phyloP scores from a whole-genome alignment of 805 yeast species.

The Hyphopichia homilentoma region DNA sequence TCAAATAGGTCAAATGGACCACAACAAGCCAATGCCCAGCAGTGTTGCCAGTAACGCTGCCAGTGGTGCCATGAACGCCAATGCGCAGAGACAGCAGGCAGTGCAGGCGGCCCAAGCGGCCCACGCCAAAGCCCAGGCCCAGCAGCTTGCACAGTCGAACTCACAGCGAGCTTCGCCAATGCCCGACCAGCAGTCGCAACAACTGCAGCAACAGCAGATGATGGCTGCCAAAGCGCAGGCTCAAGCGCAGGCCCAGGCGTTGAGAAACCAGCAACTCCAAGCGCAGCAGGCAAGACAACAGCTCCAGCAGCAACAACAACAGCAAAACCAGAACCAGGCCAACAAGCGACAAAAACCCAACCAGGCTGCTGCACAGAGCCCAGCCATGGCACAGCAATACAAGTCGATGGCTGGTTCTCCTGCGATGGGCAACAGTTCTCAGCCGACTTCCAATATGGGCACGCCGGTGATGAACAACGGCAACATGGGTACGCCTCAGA shows the following conservation, averaged over 20 bases:
- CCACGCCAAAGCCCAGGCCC: slow-evolving; percentile 12
- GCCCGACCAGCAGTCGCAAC: slow-evolving; percentile 6
- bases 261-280: slow-evolving; percentile 13
- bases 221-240: slow-evolving; percentile 9
- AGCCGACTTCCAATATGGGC: slow-evolving; percentile 10
- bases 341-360: slow-evolving; percentile 5
- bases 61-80: slow-evolving; percentile 8
- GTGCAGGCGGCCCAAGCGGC: slow-evolving; percentile 21
- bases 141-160: slow-evolving; percentile 11
- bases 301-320: slow-evolving; percentile 3
- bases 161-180: slow-evolving; percentile 5
- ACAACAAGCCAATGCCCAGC: slow-evolving; percentile 11
- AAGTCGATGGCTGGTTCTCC: slow-evolving; percentile 8
- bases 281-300: slow-evolving; percentile 7
- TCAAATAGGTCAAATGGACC: slow-evolving; percentile 7
- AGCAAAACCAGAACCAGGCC: background rate
- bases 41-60: slow-evolving; percentile 8
- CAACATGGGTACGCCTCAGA: background rate
- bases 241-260: slow-evolving; percentile 10
- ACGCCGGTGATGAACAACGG: slow-evolving; percentile 15
- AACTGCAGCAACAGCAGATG: slow-evolving; percentile 7
- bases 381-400: slow-evolving; percentile 8
- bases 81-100: slow-evolving; percentile 15
- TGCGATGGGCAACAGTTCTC: slow-evolving; percentile 9
- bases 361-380: slow-evolving; percentile 4